These are phyloP conservation scores for Protomyces gravidus DNA, from an alignment of 1,139 yeast genomes.

Conservation along the genomic window DNA sequence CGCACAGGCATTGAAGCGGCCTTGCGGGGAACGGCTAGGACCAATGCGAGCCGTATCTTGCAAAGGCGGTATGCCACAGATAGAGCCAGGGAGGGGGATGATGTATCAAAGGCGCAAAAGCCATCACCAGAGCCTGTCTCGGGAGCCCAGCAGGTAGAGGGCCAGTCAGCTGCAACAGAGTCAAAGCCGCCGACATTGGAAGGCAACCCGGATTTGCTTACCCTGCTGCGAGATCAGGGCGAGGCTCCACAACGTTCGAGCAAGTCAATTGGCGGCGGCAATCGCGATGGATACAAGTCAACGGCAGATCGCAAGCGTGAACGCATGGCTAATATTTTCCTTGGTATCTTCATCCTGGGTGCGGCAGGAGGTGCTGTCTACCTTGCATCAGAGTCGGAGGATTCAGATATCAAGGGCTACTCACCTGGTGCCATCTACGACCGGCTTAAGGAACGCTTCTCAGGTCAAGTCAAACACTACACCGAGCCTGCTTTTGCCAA, in stretches of 20 bases:
- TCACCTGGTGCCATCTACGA: slow-evolving; percentile 57
- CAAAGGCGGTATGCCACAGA: too few relatives aligned
- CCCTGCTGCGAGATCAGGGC: slow-evolving; percentile 16
- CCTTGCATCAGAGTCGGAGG: slow-evolving; percentile 52
- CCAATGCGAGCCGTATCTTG: too few relatives aligned
- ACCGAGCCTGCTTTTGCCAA: slow-evolving; percentile 92
- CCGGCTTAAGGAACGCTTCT: slow-evolving; percentile 66
- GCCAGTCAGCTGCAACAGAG: neutral
- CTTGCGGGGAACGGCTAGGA: too few relatives aligned
- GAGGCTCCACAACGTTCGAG: slow-evolving; percentile 12
- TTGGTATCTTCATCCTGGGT: slow-evolving; percentile 46
- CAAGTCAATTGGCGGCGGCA: neutral
- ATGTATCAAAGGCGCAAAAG: neutral
- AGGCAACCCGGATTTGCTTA: slow-evolving; percentile 18
- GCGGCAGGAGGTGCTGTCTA: slow-evolving; percentile 66
- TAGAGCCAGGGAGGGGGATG: too few relatives aligned
- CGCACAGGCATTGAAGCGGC: too few relatives aligned
- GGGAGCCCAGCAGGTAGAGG: neutral
- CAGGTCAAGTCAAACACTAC: slow-evolving; percentile 74
- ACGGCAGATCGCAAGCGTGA: slow-evolving; percentile 42
- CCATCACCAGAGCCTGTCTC: neutral
- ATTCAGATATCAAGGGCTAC: slow-evolving; percentile 59
- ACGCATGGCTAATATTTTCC: slow-evolving; percentile 64
- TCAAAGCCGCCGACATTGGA: slow-evolving; percentile 16
- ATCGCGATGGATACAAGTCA: slow-evolving; percentile 42